These are phyloP conservation scores for Fusarium albosuccineum DNA, from an alignment of 2,329 filamentous ascomycete species.

Conservation along the genomic window DNA sequence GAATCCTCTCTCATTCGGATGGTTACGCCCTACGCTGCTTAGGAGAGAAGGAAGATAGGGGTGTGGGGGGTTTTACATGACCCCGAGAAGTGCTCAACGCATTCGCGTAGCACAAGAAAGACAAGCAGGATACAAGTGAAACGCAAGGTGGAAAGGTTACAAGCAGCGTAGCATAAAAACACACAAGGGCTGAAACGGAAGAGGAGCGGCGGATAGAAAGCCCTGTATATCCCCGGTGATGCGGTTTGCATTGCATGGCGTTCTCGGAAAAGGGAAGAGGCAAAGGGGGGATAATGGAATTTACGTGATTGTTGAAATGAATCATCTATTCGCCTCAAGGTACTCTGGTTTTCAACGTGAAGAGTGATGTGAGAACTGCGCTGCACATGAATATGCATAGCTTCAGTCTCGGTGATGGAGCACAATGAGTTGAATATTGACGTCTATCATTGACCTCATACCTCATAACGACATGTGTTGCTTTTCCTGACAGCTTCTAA, in stretches of 20 bases:
- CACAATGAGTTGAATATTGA: slow-evolving; percentile 16
- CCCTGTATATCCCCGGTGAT: slow-evolving; percentile 52
- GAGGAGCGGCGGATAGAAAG: slow-evolving; percentile 38
- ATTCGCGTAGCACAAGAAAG: neutral
- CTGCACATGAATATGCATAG: too few relatives aligned
- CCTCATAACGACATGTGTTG: slow-evolving; percentile 31
- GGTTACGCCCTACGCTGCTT: slow-evolving; percentile 40
- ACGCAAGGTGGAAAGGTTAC: slow-evolving; percentile 27
- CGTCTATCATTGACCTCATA: slow-evolving; percentile 34
- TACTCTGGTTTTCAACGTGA: neutral
- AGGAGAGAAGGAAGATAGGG: slow-evolving; percentile 10
- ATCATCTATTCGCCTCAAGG: slow-evolving; percentile 40
- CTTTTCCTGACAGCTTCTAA: neutral
- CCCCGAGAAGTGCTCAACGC: neutral
- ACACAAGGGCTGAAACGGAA: slow-evolving; percentile 26
- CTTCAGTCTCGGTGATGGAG: neutral
- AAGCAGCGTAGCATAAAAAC: slow-evolving; percentile 35
- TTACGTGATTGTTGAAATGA: slow-evolving; percentile 49
- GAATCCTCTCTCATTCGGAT: slow-evolving; percentile 27
- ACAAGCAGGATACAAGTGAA: slow-evolving; percentile 30
- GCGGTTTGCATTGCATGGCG: slow-evolving; percentile 57
- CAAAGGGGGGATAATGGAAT: slow-evolving; percentile 50
- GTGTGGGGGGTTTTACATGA: neutral
- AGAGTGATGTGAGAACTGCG: neutral
- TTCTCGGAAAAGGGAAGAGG: slow-evolving; percentile 52